These are phyloP conservation scores for Umbelopsis sp. DNA, from an alignment of 192 early-diverging fungal species.

Conservation along the genomic window DNA sequence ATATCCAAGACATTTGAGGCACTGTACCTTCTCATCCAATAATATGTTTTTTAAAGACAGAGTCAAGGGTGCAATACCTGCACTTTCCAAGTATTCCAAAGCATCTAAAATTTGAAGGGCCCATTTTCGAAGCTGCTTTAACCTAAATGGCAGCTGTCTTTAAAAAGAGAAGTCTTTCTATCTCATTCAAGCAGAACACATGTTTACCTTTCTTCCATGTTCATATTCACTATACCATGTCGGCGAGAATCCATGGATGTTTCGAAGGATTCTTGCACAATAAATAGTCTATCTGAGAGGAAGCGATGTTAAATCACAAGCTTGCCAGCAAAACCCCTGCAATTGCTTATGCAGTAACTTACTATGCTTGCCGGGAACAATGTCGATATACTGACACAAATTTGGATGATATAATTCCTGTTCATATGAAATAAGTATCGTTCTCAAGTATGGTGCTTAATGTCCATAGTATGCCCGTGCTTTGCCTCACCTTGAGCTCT, in stretches of 20 bases:
- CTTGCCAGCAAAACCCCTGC: not conserved
- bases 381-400: constrained; percentile 67
- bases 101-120: constrained; percentile 56
- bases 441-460: not conserved
- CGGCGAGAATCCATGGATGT: constrained; percentile 28
- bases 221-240: not conserved
- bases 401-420: constrained; percentile 61
- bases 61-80: constrained; percentile 50
- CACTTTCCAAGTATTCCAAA: constrained; percentile 49
- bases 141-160: not conserved
- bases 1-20: not conserved
- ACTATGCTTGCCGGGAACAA: constrained; percentile 65
- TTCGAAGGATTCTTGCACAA: constrained; percentile 55
- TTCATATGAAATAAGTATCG: not conserved
- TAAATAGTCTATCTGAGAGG: constrained; percentile 57
- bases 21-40: constrained; percentile 49
- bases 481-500: constrained; percentile 41
- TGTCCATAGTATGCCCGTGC: not conserved
- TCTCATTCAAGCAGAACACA: not conserved
- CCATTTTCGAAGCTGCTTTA: constrained; percentile 45
- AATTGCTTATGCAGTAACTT: not conserved
- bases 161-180: not conserved
- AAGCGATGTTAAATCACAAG: not conserved
- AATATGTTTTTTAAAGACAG: constrained; percentile 51
- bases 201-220: constrained; percentile 7